Evolutionary conservation across 306 rosid species (phyloP), one percentile per base, ranked within the genome.

Genomic region (Trifolium dubium): DNA sequence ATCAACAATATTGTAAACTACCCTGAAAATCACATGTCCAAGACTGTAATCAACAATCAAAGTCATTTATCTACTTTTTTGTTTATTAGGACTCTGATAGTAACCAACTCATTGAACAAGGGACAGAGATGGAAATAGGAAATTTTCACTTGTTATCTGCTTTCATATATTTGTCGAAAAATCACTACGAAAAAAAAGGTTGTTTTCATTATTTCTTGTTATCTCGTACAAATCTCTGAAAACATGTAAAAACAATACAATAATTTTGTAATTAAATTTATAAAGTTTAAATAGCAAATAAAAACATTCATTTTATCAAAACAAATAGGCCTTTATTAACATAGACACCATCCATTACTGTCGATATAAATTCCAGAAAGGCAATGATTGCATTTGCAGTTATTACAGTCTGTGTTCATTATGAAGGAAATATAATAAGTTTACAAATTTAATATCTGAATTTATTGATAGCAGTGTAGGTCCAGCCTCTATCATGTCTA

Each of bases 1-100:
- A 47, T 94, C 99, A 13, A 92, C 96, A 14, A 89, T 83, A 54
- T 89, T 89, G 80, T 88, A 89, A 23, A 89, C 76, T 67, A 75
- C 78, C 84, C 97, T 94, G 87, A 67, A 84, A 75, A 50, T 31
- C 35, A 15, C 19, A 68, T 23, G 23, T 43, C 39, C 15, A 17
- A 64, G 40, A 72, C 47, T 28, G 30, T 18, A 41, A 54, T 51
- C 74, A 69, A 30, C 43, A 23, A 14, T 44, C 31, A 49, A 77
- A 69, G 29, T 39, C 11, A 30, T 30, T 60, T 30, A 19, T 53
- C 23, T 11, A 58, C 37, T 32, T 32, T 10, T 29, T 2, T 55
- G 31, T 23, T 5, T 15, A 34, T 37, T 29, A 55, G 3, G 4
- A 1, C 19, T 50, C 6, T 5, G 8, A 69, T 60, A 6, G 37